Base-by-base conservation (phyloP, 768 basidiomycete species). In the Gymnopilus junonius region DNA sequence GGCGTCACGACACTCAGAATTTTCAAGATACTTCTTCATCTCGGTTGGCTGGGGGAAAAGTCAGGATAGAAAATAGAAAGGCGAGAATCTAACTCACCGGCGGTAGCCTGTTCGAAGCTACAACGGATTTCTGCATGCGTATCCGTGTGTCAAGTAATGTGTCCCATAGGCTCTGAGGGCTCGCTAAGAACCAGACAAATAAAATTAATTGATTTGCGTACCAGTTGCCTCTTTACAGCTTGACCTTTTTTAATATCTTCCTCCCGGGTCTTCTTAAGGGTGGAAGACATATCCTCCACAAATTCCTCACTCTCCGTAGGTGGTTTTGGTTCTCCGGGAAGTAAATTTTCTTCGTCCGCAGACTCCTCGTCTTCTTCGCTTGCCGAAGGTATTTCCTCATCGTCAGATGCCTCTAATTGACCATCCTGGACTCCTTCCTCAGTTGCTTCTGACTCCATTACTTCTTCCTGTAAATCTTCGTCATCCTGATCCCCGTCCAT, bases 131-230 rank as follows among this genome's bases (percentile, higher is more conserved):
- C 77, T 98, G 97, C 45, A 97, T 75, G 25, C 89, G 89, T 73
- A 99, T 99, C 35, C 97, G 87, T n/a, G 92, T 87, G 72, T 97
- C 93, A 29, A 98, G 82, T 37, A 98, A 80, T 4, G 84, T 81
- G 73, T 98, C 94, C 92, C 94, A 97, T 35, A 95, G 75, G 2
- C 82, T 80, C 95, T 98, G 62, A 55, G 27, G 42, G 60, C 31
- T 51, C 20, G 42, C 27, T 29, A 29, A 43, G 51, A 6, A 14
- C 2, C 21, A 43, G 15, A 34, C 29, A 45, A 21, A 32, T 45
- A 42, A n/a, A 46, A 1, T 1, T 10, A 37, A 50, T 37, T 11
- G 29, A 53, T 6, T 54, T 48, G 79, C 92, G 62, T 70, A 92
- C 97, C 58, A 95, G 85, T 77, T 99, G 97, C 65, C 84, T 86